Evolutionary conservation across 805 yeast species (phyloP), one percentile per base, ranked within the genome.

Genomic region (Cyberlindnera samutprakarnensis): DNA sequence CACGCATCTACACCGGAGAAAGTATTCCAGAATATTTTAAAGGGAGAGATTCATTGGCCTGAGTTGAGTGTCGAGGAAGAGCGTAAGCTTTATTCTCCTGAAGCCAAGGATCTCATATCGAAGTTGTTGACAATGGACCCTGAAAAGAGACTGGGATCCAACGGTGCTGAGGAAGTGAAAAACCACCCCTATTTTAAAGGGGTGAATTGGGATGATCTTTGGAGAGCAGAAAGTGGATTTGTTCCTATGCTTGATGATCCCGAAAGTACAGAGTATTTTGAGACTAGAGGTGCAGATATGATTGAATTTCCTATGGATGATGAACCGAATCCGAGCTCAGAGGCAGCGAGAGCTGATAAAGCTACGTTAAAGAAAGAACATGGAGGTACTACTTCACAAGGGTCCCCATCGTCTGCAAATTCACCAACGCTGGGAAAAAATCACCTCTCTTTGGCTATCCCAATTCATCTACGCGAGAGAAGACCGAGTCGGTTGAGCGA

Each of bases 191-290:
- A 81, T 51, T 87, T 92, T 51, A 57, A 64, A 15, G 77, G 66
- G 1, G 68, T 84, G 8, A 64, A 79, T 35, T 92, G 98, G 97
- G 73, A 66, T 13, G 61, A 64, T 2, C 64, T 92, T 13, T 84
- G 78, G 49, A 64, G 63, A 13, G 81, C 75, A 32, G 80, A 74
- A 22, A 87, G 92, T 0, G 74, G 94, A 0, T 92, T 92, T 59
- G 76, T 87, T 7, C 99, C 99, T 0, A 61, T 62, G 10, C 61
- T 72, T 7, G 84, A 77, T 6, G 70, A 85, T 45, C 95, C 96
- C 0, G 94, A 83, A 47, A 77, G 78, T 29, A 88, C 96, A 0
- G 94, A 86, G 32, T 90, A 92, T 51, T 92, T 90, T 56, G 98
- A 92, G 47, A 44, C 69, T 5, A 72, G 98, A 47, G 98, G 98